A percentile compares a stretch with the other conserved stretches of the same genome.
phyloP scores from a whole-genome alignment of 108 stramenopile genomes.

The Ochromonas danica region DNA sequence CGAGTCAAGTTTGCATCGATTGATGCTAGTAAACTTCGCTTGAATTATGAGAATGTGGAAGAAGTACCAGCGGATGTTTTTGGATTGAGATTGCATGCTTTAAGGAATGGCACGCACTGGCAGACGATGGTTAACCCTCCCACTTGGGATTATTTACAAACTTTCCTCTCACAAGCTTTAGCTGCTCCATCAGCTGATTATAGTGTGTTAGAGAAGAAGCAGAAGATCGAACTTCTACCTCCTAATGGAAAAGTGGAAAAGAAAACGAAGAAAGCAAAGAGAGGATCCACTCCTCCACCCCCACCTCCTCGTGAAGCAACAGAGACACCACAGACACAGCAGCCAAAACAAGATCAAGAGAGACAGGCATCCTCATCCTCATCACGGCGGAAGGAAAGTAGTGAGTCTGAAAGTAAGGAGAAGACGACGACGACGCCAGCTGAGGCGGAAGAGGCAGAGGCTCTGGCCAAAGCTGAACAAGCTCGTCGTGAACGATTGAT shows the following conservation, averaged over 20 bases:
- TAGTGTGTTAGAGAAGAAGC: neutral
- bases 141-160: slow-evolving; percentile 33
- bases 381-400: neutral
- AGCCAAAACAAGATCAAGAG: neutral
- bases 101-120: slow-evolving; percentile 30
- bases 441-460: neutral
- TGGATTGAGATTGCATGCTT: slow-evolving; percentile 27
- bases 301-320: neutral
- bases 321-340: neutral
- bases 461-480: neutral
- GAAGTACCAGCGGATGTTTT: slow-evolving; percentile 3
- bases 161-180: neutral
- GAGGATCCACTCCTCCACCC: neutral
- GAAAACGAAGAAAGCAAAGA: neutral
- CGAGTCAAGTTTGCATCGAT: neutral
- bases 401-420: neutral
- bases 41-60: neutral
- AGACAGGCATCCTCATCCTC: neutral
- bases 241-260: neutral
- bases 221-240: neutral
- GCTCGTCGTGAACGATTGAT: neutral
- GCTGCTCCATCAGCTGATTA: slow-evolving; percentile 1
- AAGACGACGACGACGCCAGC: neutral
- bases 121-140: neutral
- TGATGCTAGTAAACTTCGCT: neutral